These are phyloP conservation scores for Moesziomyces aphidis DNA, from an alignment of 1,284 basidiomycete genomes.

Conservation along the genomic window DNA sequence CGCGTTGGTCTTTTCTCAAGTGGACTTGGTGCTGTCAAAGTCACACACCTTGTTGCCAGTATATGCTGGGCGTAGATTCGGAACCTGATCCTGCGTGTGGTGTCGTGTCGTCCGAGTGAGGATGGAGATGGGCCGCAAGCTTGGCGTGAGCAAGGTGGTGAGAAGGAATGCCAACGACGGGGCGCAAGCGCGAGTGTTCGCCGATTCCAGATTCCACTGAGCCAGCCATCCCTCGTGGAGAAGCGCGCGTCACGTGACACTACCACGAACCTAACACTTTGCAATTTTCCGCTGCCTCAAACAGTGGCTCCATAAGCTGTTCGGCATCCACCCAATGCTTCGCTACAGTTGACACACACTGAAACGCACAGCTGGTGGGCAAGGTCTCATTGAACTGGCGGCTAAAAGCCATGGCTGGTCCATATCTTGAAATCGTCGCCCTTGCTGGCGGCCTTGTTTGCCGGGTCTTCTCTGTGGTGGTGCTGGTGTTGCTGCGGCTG, in stretches of 20 bases:
- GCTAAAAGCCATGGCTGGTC: slow-evolving; percentile 37
- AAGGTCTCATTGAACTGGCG: neutral
- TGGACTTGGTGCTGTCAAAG: no score
- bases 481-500: slow-evolving; percentile 17
- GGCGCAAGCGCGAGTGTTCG: neutral
- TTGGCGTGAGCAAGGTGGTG: neutral
- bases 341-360: neutral
- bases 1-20: no score
- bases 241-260: slow-evolving; percentile 16
- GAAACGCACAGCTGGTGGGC: neutral
- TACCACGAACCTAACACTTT: slow-evolving; percentile 2
- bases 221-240: slow-evolving; percentile 22
- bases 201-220: neutral
- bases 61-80: no score
- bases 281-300: neutral
- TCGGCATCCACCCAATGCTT: neutral
- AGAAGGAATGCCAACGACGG: neutral
- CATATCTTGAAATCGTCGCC: slow-evolving; percentile 37
- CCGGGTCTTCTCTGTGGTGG: slow-evolving; percentile 5
- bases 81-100: no score
- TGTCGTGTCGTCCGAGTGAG: neutral
- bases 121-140: neutral
- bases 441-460: slow-evolving; percentile 2
- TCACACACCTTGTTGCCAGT: no score
- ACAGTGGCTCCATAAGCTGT: no score